These are phyloP conservation scores for Phytophthora citrophthora DNA, from an alignment of 352 stramenopile genomes.

Conservation along the genomic window DNA sequence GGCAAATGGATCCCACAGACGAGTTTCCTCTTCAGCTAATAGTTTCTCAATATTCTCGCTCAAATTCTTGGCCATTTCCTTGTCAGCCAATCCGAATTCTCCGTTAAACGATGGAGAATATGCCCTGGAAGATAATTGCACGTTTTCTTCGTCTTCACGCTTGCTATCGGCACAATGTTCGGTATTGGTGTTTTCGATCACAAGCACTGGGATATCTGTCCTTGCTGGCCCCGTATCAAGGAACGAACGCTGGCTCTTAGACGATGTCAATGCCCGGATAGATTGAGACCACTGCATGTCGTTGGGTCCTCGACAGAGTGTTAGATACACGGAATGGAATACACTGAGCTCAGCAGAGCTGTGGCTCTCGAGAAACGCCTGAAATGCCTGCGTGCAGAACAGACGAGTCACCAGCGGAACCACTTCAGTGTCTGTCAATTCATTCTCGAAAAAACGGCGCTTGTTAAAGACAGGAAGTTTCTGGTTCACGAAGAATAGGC, in stretches of 20 bases:
- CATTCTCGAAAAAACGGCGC: slow-evolving; percentile 73
- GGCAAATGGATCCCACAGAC: slow-evolving; percentile 34
- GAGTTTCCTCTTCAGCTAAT: slow-evolving; percentile 23
- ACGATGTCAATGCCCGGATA: slow-evolving; percentile 36
- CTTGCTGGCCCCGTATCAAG: slow-evolving; percentile 23
- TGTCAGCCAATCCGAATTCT: background rate
- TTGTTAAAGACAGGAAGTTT: slow-evolving; percentile 91
- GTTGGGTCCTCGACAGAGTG: slow-evolving; percentile 56
- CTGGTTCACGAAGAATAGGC: slow-evolving; percentile 88
- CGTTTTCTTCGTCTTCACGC: background rate
- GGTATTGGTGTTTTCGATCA: slow-evolving; percentile 6
- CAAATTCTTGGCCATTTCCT: slow-evolving; percentile 19
- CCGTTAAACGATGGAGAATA: background rate
- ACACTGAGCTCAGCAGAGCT: slow-evolving; percentile 70
- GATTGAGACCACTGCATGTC: slow-evolving; percentile 57
- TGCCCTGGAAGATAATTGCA: background rate
- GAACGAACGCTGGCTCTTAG: slow-evolving; percentile 31
- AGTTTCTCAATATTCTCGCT: slow-evolving; percentile 44
- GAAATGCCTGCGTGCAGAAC: slow-evolving; percentile 80
- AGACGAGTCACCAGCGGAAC: slow-evolving; percentile 71
- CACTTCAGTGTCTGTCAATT: slow-evolving; percentile 62
- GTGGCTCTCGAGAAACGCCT: slow-evolving; percentile 84
- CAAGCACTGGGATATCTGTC: slow-evolving; percentile 30
- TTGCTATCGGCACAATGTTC: background rate
- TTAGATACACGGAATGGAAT: slow-evolving; percentile 81